Base-by-base conservation (phyloP, 2,329 filamentous ascomycete species). In the Microdochium bolleyi region DNA sequence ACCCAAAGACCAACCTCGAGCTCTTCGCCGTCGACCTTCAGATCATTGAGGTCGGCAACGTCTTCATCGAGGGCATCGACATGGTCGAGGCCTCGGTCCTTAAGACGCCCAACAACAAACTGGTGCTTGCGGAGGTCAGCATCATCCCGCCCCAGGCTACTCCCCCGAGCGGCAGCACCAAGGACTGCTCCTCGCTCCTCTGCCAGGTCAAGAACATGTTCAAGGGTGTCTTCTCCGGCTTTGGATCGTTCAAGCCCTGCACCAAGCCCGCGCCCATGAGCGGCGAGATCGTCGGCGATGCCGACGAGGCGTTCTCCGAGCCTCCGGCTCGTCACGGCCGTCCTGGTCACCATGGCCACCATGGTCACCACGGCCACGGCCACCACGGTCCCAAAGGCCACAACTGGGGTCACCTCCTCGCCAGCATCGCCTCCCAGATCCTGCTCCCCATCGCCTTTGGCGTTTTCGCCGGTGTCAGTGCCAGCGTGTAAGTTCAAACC, bases 361-460 rank as follows among this genome's bases (percentile, higher is more conserved):
- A 55, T 16, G 56, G 58, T 48, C 51, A 54, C 49, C 56, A 59
- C 52, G 53, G 52, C 13, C 55, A 58, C 52, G 52, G 55, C 30
- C 62, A 58, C 55, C 56, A 67, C 51, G 64, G 66, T 49, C 53
- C 58, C 50, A 50, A 55, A 49, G 25, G 66, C 41, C 58, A 64
- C 60, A 66, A 65, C 52, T 77, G 79, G 69, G 66, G 71, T 51
- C 69, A 73, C 55, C 67, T 83, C 24, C 58, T 83, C 49, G 73
- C 75, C 61, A 79, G 79, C 60, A 73, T 87, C 50, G 73, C 79
- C 56, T 73, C 82, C 37, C 81, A 85, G 56, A 77, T 90, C 48
- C 66, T 89, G 49, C 73, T 89, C 38, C 87, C 87, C 1, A 74
- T 89, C 51, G 70, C 87, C 51, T 76, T 89, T 57, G 87, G 87